These are phyloP conservation scores for Ormosia emarginata DNA, from an alignment of 306 rosid species.

Conservation along the genomic window DNA sequence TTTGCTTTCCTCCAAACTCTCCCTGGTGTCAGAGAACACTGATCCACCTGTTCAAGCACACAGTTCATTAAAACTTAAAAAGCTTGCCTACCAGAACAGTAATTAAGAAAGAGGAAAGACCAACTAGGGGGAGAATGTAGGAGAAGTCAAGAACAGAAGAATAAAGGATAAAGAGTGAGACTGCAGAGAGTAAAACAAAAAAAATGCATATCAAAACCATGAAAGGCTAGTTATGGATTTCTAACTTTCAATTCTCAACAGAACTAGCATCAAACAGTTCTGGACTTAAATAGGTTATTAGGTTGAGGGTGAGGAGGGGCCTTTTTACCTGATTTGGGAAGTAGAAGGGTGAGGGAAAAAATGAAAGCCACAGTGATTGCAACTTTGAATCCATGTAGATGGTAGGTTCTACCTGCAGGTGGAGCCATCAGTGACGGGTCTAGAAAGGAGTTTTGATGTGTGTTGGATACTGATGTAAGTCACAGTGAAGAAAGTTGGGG, in stretches of 20 bases:
- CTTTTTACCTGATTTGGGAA: conserved; percentile 47
- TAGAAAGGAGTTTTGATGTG: background rate
- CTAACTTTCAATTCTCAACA: background rate
- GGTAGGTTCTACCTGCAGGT: conserved; percentile 16
- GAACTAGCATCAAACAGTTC: background rate
- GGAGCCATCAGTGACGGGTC: conserved; percentile 38
- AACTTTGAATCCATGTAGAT: conserved; percentile 24
- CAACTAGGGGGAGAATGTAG: background rate
- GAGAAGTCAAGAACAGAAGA: background rate
- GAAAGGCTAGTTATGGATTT: background rate
- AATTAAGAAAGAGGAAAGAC: background rate
- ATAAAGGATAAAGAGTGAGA: background rate
- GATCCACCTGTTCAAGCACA: conserved; percentile 15
- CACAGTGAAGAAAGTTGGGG: conserved; percentile 31
- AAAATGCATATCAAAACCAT: background rate
- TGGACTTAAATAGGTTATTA: background rate
- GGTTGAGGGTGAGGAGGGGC: background rate
- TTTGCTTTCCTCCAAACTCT: conserved; percentile 19
- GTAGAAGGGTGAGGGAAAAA: conserved; percentile 35
- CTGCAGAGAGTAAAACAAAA: background rate
- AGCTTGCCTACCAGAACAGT: background rate
- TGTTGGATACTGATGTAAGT: conserved; percentile 15
- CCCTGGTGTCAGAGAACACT: background rate
- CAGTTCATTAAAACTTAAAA: background rate
- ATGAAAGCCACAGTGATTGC: conserved; percentile 52